Base-by-base conservation (phyloP, 2,329 filamentous ascomycete genomes). In the Fusarium hostae region DNA sequence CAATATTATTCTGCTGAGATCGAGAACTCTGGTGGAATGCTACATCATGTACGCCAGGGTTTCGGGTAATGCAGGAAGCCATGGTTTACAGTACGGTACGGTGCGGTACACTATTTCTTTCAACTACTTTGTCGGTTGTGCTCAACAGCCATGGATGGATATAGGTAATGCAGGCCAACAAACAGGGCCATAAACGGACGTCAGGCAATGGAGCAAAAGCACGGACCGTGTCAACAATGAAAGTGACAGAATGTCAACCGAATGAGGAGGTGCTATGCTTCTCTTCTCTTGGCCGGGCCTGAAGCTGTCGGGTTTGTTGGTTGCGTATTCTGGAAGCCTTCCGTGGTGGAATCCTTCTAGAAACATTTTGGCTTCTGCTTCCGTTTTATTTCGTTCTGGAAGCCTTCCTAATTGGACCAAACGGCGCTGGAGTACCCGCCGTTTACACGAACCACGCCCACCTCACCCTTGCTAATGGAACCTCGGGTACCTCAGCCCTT, bases 371-470 rank as follows among this genome's bases (percentile, higher is more conserved):
- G 20, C 43, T 48, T 28, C 28, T 32, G 20, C 45, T 48, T 32
- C 45, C 43, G 56, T 59, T 24, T 24, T 63, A 45, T 45, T 51
- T 59, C 52, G 58, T 76, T 77, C 75, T 74, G 63, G 75, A 77
- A 77, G 70, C 72, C 54, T 77, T 71, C 75, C 72, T 26, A 39
- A 60, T 74, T 47, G n/a, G 59, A 67, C 16, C 18, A 61, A 55
- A 32, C 40, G 22, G 18, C 40, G 44, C 43, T 30, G 39, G 40
- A 30, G 37, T 52, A 28, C 34, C 55, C n/a, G 28, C 32, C 58
- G 48, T 68, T 69, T 44, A 60, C 51, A 74, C 50, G 65, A 54
- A 65, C 66, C 72, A 72, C 65, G 66, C 28, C 45, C 28, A 28
- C 18, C 70, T 26, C 60, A 61, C 63, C 69, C 63, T 58, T 68